These are phyloP conservation scores for Smallanthus sonchifolius DNA, from an alignment of 129 eudicot species.

Conservation along the genomic window DNA sequence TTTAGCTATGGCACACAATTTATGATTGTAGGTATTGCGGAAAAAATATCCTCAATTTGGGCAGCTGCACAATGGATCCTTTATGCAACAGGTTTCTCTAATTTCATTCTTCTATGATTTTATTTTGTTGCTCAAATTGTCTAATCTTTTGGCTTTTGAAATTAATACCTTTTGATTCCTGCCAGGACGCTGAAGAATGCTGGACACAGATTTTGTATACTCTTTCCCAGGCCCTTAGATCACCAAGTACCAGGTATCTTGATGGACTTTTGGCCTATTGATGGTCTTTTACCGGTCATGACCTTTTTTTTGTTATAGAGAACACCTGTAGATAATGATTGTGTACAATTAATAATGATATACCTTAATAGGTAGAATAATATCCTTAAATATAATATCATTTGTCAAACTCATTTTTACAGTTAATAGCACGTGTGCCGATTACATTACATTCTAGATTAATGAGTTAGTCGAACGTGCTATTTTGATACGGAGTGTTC, in stretches of 20 bases:
- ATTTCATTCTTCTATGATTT: not conserved
- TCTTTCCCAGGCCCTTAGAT: slow-evolving; percentile 71
- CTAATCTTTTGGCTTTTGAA: not conserved
- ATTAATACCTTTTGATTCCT: slow-evolving; percentile 13
- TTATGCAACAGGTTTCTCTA: slow-evolving; percentile 89
- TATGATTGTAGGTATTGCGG: slow-evolving; percentile 62
- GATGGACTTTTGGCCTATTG: not conserved
- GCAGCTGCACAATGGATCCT: slow-evolving; percentile 84
- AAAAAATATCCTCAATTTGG: slow-evolving; percentile 97
- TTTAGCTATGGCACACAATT: slow-evolving; percentile 13
- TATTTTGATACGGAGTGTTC: not conserved
- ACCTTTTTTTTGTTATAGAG: not conserved
- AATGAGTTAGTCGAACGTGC: not conserved
- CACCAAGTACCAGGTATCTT: slow-evolving; percentile 63
- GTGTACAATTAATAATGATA: slow-evolving; percentile 5
- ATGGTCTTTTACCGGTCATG: not conserved
- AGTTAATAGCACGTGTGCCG: not conserved
- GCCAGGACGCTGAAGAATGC: slow-evolving; percentile 98
- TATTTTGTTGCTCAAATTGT: not conserved
- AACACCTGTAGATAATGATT: not conserved
- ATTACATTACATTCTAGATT: not conserved
- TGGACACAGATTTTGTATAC: slow-evolving; percentile 93
- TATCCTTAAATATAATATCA: not conserved
- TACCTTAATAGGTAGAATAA: not conserved
- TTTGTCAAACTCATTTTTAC: not conserved